Evolutionary conservation across 2,329 filamentous ascomycete species (phyloP).

Genomic region (Penicillium italicum): DNA sequence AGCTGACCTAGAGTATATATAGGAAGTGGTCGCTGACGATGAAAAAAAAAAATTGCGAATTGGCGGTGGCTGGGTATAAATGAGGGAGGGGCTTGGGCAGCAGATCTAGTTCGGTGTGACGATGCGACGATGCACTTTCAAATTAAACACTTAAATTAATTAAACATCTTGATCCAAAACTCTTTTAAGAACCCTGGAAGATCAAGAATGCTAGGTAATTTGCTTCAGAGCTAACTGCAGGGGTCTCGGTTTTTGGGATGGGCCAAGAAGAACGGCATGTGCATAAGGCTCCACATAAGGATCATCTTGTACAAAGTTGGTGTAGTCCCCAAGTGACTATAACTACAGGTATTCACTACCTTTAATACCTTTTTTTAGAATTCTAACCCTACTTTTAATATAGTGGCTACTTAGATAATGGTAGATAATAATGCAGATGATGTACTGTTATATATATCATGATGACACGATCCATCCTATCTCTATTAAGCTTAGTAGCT

Average conservation of each 20-base stretch:
- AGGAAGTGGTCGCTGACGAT: background rate
- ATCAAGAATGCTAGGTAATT: background rate
- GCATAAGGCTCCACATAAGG: background rate
- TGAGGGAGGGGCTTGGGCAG: slow-evolving; percentile 9
- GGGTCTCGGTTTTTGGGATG: background rate
- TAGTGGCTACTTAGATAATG: too few species aligned
- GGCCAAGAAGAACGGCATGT: background rate
- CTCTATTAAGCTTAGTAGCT: too few species aligned
- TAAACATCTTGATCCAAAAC: too few species aligned
- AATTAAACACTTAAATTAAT: background rate
- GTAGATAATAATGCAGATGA: too few species aligned
- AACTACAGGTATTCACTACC: too few species aligned
- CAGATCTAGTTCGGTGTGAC: slow-evolving; percentile 9
- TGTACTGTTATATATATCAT: too few species aligned
- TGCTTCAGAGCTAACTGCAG: background rate
- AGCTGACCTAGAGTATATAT: background rate
- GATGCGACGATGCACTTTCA: background rate
- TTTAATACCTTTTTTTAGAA: too few species aligned
- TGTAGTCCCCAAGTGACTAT: too few species aligned
- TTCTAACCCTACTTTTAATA: too few species aligned
- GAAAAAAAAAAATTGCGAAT: background rate
- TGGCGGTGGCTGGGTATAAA: slow-evolving; percentile 7
- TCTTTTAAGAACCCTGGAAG: too few species aligned
- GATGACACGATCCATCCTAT: too few species aligned
- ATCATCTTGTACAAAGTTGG: background rate